Base-by-base conservation (phyloP, 371 early-diverging fungal genomes). In the Mortierella sp. region DNA sequence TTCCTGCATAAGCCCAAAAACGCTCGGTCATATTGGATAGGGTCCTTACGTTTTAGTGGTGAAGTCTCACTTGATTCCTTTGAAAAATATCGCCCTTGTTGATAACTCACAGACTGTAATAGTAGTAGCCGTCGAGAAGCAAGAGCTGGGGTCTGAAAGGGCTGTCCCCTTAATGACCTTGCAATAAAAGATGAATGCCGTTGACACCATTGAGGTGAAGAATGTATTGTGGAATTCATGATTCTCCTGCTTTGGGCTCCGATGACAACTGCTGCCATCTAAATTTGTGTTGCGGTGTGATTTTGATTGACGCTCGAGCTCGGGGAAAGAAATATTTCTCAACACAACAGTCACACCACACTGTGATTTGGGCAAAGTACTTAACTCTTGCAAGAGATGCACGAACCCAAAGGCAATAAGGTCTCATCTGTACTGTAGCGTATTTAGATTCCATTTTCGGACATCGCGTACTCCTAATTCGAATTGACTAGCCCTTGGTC, bases 1-100 rank as follows among this genome's bases (percentile, higher is more conserved):
- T 67, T 32, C 32, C 30, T 70, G 30, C 71, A 61, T 4, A 75
- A 30, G 24, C 75, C 66, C 28, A 79, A 59, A 51, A 79, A 79
- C 5, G 45, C 65, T 8, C 57, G 37, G 30, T 75, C 68, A 28
- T 75, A 75, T 30, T 51, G 49, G 51, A 75, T 55, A 5, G 61
- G 26, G 0, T 40, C n/a, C 0, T 28, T 49, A 35, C 8, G 51
- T 35, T 35, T 9, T 1, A 5, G 66, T 18, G 5, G 20, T 9
- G 60, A 5, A 1, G 26, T 60, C 10, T 60, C 37, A 60, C 0
- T 39, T 20, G 58, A 57, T 26, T 10, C 39, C 4, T 6, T 39
- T 39, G 49, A 47, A 47, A 18, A 20, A 47, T 47, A 47, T 47
- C 49, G 14, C 5, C 49, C 14, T 20, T 47, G 49, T 9, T 14